Conservation (phyloP, 2,329 filamentous ascomycete genomes). For the Westerdykella aurantiaca region DNA sequence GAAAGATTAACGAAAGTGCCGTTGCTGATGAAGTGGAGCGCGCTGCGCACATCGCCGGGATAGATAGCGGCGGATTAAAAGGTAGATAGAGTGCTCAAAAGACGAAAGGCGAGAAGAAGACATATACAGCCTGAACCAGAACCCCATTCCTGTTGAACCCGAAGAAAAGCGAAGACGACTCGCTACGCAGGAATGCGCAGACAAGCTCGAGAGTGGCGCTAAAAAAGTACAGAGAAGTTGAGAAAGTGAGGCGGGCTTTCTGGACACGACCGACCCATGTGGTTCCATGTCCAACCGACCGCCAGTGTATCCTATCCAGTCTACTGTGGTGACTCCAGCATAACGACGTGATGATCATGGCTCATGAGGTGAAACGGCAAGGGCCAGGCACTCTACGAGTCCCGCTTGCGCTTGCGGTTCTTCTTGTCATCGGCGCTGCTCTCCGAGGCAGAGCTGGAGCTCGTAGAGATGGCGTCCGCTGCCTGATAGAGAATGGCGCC, state of each 20-base stretch:
- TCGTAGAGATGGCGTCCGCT: conserved; percentile 31
- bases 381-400: conserved; percentile 23
- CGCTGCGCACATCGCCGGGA: too few species aligned
- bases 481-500: conserved; percentile 37
- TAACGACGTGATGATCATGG: conserved; percentile 27
- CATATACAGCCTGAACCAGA: too few species aligned
- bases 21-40: not conserved
- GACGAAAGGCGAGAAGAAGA: not conserved
- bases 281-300: conserved; percentile 5
- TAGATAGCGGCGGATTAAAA: not conserved
- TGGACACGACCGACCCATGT: not conserved
- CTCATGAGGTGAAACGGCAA: conserved; percentile 30
- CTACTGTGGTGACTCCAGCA: conserved; percentile 29
- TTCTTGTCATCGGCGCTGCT: conserved; percentile 38
- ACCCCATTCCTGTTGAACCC: too few species aligned
- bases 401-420: conserved; percentile 76
- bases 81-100: not conserved
- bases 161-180: too few species aligned
- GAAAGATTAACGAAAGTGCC: not conserved
- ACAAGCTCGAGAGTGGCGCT: not conserved
- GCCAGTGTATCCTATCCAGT: conserved; percentile 23
- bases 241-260: conserved; percentile 1
- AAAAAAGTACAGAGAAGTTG: conserved; percentile 3
- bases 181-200: too few species aligned
- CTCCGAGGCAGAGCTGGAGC: conserved; percentile 34